Base-by-base conservation (phyloP, 2,329 filamentous ascomycete genomes). In the Knufia fluminis region DNA sequence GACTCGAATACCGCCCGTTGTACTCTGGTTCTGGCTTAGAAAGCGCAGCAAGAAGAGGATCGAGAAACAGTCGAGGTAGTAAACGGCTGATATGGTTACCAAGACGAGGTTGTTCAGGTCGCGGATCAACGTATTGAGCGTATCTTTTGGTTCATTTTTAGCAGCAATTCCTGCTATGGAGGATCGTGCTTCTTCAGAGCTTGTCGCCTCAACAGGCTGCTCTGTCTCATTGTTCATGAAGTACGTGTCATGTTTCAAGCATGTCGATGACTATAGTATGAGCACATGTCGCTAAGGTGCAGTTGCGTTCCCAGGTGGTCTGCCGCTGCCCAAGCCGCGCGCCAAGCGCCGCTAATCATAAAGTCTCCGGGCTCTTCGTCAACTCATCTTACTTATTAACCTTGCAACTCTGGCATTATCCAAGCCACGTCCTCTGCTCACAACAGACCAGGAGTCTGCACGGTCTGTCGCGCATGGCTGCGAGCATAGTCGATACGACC, bases 171-270 rank as follows among this genome's bases (percentile, higher is more conserved):
- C 22, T 24, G 45, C 35, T 48, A 31, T 40, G 33, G 45, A 9
- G 23, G 20, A 7, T 31, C n/a, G 45, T 40, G 35, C n/a, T 24
- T 26, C 33, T 40, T 48, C 33, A 39, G 45, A 40, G 45, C 33
- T 28, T 10, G 35, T 48, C 24, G 35, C 35, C 45, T 40, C 45
- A n/a, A n/a, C 12, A 28, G 45, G 33, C 23, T 40, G 45, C 33
- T 31, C 14, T 24, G 45, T 24, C 23, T 39, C 45, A 48, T 48
- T 40, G 45, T 48, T 39, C 45, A 48, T 48, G 35, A 48, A 48
- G 23, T 7, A 19, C 9, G 7, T 17, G 24, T 24, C 19, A 26
- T 43, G 40, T 7, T 17, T n/a, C n/a, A 4, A n/a, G 33, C 33
- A 38, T 14, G 33, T 38, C 6, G n/a, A n/a, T 38, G n/a, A 7